phyloP scores from a whole-genome alignment of 768 basidiomycete genomes.

The Collybia nuda region DNA sequence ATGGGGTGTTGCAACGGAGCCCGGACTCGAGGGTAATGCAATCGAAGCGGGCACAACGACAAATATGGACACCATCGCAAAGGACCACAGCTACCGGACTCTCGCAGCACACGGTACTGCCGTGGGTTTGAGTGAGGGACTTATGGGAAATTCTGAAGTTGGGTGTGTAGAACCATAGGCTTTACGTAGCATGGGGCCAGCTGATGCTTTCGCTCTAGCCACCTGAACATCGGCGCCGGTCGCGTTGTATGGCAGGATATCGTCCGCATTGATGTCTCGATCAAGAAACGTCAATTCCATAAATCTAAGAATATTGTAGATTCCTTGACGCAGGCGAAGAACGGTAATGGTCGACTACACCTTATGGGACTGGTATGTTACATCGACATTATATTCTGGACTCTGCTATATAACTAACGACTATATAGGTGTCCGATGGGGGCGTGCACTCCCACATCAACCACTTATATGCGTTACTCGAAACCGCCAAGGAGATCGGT shows the following conservation, averaged over 20 bases:
- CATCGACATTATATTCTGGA: neutral
- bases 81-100: slow-evolving; percentile 69
- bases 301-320: slow-evolving; percentile 72
- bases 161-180: slow-evolving; percentile 56
- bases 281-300: slow-evolving; percentile 87
- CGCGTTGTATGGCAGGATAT: slow-evolving; percentile 98
- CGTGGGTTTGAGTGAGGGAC: slow-evolving; percentile 88
- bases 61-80: slow-evolving; percentile 86
- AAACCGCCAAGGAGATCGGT: slow-evolving; percentile 82
- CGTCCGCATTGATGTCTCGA: slow-evolving; percentile 89
- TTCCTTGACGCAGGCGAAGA: slow-evolving; percentile 75
- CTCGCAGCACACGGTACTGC: slow-evolving; percentile 88
- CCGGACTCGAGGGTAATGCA: slow-evolving; percentile 82
- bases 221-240: slow-evolving; percentile 93
- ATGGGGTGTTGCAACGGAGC: slow-evolving; percentile 77
- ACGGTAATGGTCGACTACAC: slow-evolving; percentile 82
- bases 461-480: slow-evolving; percentile 88
- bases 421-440: slow-evolving; percentile 79
- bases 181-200: neutral
- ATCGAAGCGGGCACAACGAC: slow-evolving; percentile 83
- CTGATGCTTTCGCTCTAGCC: slow-evolving; percentile 43
- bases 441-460: slow-evolving; percentile 96
- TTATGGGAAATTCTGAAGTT: slow-evolving; percentile 98
- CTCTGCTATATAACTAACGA: neutral
- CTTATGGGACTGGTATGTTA: slow-evolving; percentile 77